Base-by-base conservation (phyloP, 441 rosid species). In the Francoa sonchifolia region DNA sequence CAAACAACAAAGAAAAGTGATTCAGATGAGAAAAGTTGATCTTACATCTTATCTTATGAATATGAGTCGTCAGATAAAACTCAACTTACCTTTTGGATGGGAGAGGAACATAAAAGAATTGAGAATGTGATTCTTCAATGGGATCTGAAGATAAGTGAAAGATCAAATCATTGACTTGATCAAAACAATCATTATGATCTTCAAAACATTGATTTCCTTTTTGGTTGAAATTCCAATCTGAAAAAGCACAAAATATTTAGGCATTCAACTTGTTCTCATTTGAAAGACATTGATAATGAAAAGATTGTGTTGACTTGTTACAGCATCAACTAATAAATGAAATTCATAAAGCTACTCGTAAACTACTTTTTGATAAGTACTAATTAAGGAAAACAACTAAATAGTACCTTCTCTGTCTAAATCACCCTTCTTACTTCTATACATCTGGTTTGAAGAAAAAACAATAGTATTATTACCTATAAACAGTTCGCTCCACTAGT, bases 391-490 rank as follows among this genome's bases (percentile, higher is more conserved):
- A 20, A 5, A 34, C 17, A 10, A 37, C 25, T 34, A 32, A 43
- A 39, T 12, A 6, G 17, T 67, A 72, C 78, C 79, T 71, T 61
- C 69, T 49, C 58, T 67, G 18, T 59, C 66, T 34, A 65, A 34
- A 37, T 73, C 85, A 44, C 70, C 61, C 54, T 72, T 79, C 79
- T 67, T 76, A 70, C 89, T 76, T 57, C 89, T 63, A 12, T 79
- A 79, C 89, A 79, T 79, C 89, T 79, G 79, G 45, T 42, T 25
- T 6, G 28, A 53, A 31, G 5, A 4, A 39, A 22, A 32, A 20
- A 3, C 13, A 12, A 16, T 17, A 8, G 43, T 26, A 17, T 35
- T 16, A 19, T 9, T 17, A 30, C 16, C 13, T 18, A n/a, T 40
- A 25, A 25, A 20, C 6, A 1, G 0, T 5, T 42, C 13, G 14